Base-by-base conservation (phyloP, 768 basidiomycete species). In the Glaciozyma martinii region DNA sequence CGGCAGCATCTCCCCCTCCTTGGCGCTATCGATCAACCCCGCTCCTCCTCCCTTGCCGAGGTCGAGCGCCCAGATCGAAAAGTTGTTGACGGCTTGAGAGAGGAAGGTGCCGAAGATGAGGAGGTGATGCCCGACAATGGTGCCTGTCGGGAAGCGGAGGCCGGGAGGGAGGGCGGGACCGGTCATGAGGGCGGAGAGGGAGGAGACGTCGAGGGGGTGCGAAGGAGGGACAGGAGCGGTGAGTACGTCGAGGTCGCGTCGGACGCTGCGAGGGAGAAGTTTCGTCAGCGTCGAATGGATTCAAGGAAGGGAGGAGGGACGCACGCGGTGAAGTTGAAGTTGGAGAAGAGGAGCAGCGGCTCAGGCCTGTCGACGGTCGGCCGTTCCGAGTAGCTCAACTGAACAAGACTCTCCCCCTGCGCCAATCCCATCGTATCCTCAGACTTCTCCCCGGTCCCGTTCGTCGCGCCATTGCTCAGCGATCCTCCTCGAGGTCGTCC, bases 81-180 rank as follows among this genome's bases (percentile, higher is more conserved):
- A 99, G 32, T 89, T 90, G 73, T 94, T 92, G 71, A 89, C 89
- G 49, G 87, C 86, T 73, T 92, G 89, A 1, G 93, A 90, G 63
- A 99, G 86, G 74, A 95, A 95, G 25, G 91, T 94, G 37, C 94
- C 94, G 13, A 90, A 91, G 59, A 98, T 86, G 76, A 99, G 87
- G 75, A 99, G 83, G 76, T 91, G 85, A 40, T 85, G 85, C 37
- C 93, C 95, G 10, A 95, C 79, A 66, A 97, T 85, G 40, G 90
- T 90, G 25, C 93, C 94, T 0, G 91, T 89, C 9, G 94, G 94
- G 79, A 99, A 99, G 13, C 94, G 87, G 52, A 98, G 83, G 18
- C 94, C 94, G 0, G 95, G 94, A 27, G 94, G 94, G 71, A 90
- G 87, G 1, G 86, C 82, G 0, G 72, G 47, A 18, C 83, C 89